Evolutionary conservation across 2,329 filamentous ascomycete species (phyloP), one percentile per base, ranked within the genome.

Genomic region (Pestalotiopsis sp.): DNA sequence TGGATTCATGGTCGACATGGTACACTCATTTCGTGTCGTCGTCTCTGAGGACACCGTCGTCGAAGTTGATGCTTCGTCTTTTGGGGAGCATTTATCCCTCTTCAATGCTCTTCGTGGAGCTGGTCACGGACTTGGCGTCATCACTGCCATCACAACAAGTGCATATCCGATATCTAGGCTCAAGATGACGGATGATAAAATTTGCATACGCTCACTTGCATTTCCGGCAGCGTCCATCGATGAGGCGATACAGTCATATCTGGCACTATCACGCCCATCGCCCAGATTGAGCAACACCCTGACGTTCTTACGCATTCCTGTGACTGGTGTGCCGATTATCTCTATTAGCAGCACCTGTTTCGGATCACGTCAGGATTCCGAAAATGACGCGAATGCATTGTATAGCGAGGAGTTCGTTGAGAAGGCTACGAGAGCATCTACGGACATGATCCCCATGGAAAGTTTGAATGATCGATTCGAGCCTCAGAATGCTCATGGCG

Each of bases 141-240:
- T 69, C 17, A 63, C 36, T 20, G 65, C 67, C 56, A 36, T 69
- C 9, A 59, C 58, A 14, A 60, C 67, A 17, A 36, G 36, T 36
- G 56, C 66, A 14, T 69, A 67, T 36, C 65, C 65, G 17, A 23
- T 82, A 0, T 67, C 73, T 11, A n/a, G 25, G 20, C 62, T 65
- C n/a, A 20, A 52, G 14, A 65, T 65, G 62, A 65, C 41, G 39
- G 62, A 65, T 27, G 41, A 31, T 27, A 65, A 65, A 13, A 39
- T 41, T n/a, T 65, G 62, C 14, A 41, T 52, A 11, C 62, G 41
- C 39, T 20, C 31, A 41, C 31, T 41, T 13, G 27, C 31, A 9
- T 65, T 65, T 17, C 62, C 62, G 13, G n/a, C 20, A 5, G 17
- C 38, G 14, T 17, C 62, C n/a, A 65, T 65, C 6, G 41, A 65